Base-by-base conservation (phyloP, 495 filamentous ascomycete species). In the Staphylotrichum longicolle region DNA sequence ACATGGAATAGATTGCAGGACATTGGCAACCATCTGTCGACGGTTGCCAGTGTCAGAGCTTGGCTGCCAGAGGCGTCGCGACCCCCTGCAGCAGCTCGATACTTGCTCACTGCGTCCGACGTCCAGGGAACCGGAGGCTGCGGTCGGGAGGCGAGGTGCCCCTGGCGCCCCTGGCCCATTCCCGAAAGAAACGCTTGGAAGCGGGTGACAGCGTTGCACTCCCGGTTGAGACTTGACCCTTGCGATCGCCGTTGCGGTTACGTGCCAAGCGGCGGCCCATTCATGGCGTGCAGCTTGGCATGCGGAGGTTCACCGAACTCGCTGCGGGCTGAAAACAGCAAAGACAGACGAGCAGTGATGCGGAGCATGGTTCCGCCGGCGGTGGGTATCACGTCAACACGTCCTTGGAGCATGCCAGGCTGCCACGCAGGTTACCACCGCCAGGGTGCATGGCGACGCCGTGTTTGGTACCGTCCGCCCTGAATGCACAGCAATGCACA, bases 261-360 rank as follows among this genome's bases (percentile, higher is more conserved):
- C 9, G 5, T 20, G 45, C 45, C 45, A 48, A 48, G 50, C 5
- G 15, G 34, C 15, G 35, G 35, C 14, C 15, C 20, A 4, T 27
- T 27, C 41, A 14, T 12, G 41, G 50, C 1, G 11, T 11, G 50
- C 50, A 20, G n/a, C 53, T 55, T 55, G 53, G 53, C 53, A 34
- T 55, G 40, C 53, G 40, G 53, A 33, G 39, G 39, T 3, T 27
- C 52, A 55, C 37, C 15, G 52, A 44, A 10, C 6, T 6, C 42
- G 15, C 37, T 30, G 53, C 53, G 30, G 14, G 6, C 40, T 44
- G 11, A 55, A 55, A 55, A 7, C 4, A 45, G 53, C n/a, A 55
- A 55, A 33, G 39, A 55, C 9, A 55, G 30, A 55, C 53, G 53
- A 55, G 14, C 12, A 7, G 35, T 55, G 53, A 55, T 55, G 10